A percentile compares a stretch with the other conserved stretches of the same genome.
These are phyloP conservation scores for Erodium texanum DNA, from an alignment of 441 rosid genomes.

Conservation along the genomic window DNA sequence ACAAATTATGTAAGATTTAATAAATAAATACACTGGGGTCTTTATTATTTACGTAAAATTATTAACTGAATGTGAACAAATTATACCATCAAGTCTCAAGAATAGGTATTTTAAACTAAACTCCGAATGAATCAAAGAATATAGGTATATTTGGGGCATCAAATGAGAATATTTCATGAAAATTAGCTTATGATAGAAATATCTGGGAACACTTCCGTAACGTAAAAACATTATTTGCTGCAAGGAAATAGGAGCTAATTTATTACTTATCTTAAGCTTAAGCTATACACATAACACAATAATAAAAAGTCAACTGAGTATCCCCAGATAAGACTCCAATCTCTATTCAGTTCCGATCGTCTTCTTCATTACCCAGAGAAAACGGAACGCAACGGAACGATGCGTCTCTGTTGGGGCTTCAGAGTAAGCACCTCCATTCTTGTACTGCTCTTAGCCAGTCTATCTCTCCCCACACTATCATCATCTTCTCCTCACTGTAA, in stretches of 20 bases:
- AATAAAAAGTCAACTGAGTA: neutral
- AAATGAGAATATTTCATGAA: too few relatives aligned
- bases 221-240: neutral
- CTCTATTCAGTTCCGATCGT: neutral
- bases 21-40: too few relatives aligned
- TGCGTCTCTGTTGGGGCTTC: neutral
- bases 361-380: neutral
- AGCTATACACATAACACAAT: neutral
- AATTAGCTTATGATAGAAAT: too few relatives aligned
- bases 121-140: too few relatives aligned
- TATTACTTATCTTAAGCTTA: neutral
- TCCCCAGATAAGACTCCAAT: neutral
- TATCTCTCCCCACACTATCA: slow-evolving; percentile 18
- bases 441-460: slow-evolving; percentile 14
- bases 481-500: slow-evolving; percentile 31
- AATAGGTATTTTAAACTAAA: too few relatives aligned
- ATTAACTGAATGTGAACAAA: too few relatives aligned
- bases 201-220: too few relatives aligned
- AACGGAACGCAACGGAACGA: neutral
- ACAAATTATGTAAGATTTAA: too few relatives aligned
- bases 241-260: neutral
- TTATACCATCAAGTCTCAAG: too few relatives aligned
- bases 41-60: too few relatives aligned
- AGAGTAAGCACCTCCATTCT: neutral
- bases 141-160: too few relatives aligned